Conservation (phyloP, 2,329 filamentous ascomycete genomes). For the Lecanicillium sp. region DNA sequence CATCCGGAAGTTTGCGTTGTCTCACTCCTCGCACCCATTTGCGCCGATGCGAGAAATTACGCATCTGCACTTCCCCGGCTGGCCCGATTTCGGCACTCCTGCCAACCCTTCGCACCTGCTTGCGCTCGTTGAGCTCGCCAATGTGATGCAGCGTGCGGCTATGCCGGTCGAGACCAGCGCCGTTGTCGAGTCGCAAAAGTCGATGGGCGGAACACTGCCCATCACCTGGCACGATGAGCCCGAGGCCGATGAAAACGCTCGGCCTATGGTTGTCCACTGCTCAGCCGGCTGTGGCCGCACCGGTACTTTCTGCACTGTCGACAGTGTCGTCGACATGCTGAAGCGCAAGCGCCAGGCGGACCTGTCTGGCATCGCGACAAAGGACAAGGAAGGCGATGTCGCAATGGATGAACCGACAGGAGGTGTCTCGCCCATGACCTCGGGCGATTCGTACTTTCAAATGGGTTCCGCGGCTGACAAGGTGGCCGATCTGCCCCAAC, state of each 20-base stretch:
- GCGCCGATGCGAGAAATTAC: constrained; percentile 85
- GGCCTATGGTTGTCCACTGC: constrained; percentile 88
- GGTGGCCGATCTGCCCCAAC: constrained; percentile 5
- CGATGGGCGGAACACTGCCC: constrained; percentile 24
- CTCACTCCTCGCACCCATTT: constrained; percentile 72
- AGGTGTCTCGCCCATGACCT: constrained; percentile 23
- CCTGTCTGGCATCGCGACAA: constrained; percentile 16
- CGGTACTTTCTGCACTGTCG: constrained; percentile 93
- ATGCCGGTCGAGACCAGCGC: constrained; percentile 40
- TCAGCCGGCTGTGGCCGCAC: constrained; percentile 94
- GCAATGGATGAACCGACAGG: constrained; percentile 34
- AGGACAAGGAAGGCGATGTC: constrained; percentile 39
- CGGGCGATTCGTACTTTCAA: constrained; percentile 12
- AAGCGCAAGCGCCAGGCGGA: constrained; percentile 65
- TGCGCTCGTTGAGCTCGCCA: constrained; percentile 82
- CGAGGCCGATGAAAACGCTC: constrained; percentile 42
- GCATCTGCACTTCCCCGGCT: constrained; percentile 89
- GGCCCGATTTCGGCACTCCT: constrained; percentile 94
- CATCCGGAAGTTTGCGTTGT: constrained; percentile 80
- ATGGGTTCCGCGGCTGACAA: constrained; percentile 1
- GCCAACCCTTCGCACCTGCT: constrained; percentile 83
- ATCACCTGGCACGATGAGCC: constrained; percentile 54
- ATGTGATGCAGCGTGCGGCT: constrained; percentile 59
- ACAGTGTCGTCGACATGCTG: constrained; percentile 92
- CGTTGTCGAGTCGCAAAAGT: constrained; percentile 26